Percentiles rank a stretch among this genome's conserved stretches.
Evolutionary conservation across 768 basidiomycete genomes (phyloP).

Genomic region (Phanerochaete carnosa): DNA sequence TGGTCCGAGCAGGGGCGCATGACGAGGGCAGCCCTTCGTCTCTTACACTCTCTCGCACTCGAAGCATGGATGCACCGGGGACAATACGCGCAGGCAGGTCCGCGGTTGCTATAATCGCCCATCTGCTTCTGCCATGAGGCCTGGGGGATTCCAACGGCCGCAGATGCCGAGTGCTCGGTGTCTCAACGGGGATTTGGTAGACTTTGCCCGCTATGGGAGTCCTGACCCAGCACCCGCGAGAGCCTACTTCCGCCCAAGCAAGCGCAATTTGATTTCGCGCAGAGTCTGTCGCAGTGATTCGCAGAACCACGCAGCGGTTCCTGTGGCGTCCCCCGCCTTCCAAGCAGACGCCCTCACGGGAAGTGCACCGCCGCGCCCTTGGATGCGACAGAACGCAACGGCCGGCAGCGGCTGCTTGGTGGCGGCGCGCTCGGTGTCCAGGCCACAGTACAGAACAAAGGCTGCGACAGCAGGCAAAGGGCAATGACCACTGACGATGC

Average conservation of each 20-base stretch:
- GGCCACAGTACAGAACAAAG: too few species aligned
- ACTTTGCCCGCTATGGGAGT: slow-evolving; percentile 7
- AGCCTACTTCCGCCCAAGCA: background rate
- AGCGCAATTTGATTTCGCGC: background rate
- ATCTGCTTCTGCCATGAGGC: background rate
- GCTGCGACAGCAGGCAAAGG: background rate
- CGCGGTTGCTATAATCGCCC: background rate
- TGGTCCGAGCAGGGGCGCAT: background rate
- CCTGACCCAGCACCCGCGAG: slow-evolving; percentile 1
- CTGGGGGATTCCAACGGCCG: slow-evolving; percentile 5
- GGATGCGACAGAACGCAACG: background rate
- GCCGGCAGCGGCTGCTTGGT: background rate
- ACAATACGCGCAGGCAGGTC: background rate
- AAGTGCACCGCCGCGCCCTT: background rate
- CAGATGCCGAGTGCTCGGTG: slow-evolving; percentile 7
- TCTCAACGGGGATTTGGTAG: slow-evolving; percentile 6
- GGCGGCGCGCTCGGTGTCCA: background rate
- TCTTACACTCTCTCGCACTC: background rate
- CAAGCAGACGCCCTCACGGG: too few species aligned
- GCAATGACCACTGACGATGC: background rate
- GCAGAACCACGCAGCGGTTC: background rate
- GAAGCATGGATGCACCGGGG: background rate
- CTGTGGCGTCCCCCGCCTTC: background rate
- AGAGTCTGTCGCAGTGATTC: background rate
- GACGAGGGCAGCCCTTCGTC: background rate